Conservation (phyloP, 2,329 filamentous ascomycete species). For the Intubia oerlemansii region DNA sequence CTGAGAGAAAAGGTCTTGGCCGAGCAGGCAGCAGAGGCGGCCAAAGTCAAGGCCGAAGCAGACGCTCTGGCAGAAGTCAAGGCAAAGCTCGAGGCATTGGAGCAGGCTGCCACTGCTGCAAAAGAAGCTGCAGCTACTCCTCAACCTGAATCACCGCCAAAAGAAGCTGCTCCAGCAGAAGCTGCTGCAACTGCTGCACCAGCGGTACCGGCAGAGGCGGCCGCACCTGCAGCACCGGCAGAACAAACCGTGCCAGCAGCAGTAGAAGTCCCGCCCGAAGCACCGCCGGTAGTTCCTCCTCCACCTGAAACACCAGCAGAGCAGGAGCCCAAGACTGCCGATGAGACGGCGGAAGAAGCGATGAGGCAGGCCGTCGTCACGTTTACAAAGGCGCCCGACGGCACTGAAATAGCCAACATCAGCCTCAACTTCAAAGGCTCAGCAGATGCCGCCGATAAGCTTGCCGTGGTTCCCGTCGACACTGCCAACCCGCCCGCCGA, state of each 20-base stretch:
- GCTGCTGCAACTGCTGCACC: neutral
- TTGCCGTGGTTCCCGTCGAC: neutral
- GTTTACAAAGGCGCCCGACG: neutral
- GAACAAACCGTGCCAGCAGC: neutral
- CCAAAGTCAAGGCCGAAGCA: too few relatives aligned
- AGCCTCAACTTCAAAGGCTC: slow-evolving; percentile 1
- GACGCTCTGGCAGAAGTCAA: too few relatives aligned
- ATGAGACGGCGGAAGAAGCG: neutral
- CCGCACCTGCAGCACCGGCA: neutral
- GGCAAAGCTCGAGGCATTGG: neutral
- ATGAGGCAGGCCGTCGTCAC: slow-evolving; percentile 2
- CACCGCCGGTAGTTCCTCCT: neutral
- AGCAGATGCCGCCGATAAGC: neutral
- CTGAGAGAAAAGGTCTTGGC: slow-evolving; percentile 1
- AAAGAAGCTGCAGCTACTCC: too few relatives aligned
- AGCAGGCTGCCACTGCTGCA: too few relatives aligned
- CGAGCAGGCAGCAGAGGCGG: too few relatives aligned
- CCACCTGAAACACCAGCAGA: neutral
- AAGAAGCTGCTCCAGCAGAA: slow-evolving; percentile 2
- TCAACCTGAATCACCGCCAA: too few relatives aligned
- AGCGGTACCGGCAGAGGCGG: neutral
- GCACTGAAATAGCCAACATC: neutral
- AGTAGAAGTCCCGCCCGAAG: neutral
- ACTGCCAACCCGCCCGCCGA: neutral
- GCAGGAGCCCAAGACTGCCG: neutral